Percentiles rank a stretch among this genome's conserved stretches.
These are phyloP conservation scores for Melampsora americana DNA, from an alignment of 1,284 basidiomycete genomes.

Conservation along the genomic window DNA sequence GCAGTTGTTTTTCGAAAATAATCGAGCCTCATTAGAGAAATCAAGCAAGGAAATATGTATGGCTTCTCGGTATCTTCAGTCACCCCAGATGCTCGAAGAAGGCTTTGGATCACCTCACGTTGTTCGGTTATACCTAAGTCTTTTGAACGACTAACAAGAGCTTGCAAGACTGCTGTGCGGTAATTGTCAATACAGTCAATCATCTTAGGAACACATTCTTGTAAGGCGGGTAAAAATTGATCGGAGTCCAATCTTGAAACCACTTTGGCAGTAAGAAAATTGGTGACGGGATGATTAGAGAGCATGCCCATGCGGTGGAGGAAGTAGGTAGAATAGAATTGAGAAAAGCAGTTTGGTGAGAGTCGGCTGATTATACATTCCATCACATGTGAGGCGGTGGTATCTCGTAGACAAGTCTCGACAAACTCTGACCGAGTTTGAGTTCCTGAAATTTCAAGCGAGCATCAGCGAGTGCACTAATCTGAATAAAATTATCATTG, in stretches of 20 bases:
- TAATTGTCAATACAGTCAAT: slow-evolving; percentile 61
- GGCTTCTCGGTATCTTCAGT: slow-evolving; percentile 17
- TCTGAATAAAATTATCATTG: not conserved
- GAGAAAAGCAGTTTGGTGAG: slow-evolving; percentile 64
- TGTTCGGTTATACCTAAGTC: slow-evolving; percentile 1
- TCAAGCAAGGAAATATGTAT: slow-evolving; percentile 36
- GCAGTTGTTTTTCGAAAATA: slow-evolving; percentile 38
- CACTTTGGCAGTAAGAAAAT: slow-evolving; percentile 80
- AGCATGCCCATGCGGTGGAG: slow-evolving; percentile 66
- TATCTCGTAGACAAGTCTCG: slow-evolving; percentile 72
- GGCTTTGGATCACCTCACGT: slow-evolving; percentile 13
- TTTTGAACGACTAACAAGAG: slow-evolving; percentile 66
- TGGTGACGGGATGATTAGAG: slow-evolving; percentile 77
- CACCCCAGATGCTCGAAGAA: slow-evolving; percentile 36
- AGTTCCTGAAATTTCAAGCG: slow-evolving; percentile 38
- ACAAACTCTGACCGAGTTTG: slow-evolving; percentile 66
- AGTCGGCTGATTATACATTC: slow-evolving; percentile 70
- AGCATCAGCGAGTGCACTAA: slow-evolving; percentile 23
- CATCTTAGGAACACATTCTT: slow-evolving; percentile 62
- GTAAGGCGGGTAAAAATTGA: slow-evolving; percentile 63
- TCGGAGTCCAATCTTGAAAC: slow-evolving; percentile 62
- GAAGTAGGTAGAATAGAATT: slow-evolving; percentile 76
- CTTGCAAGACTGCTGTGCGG: slow-evolving; percentile 66
- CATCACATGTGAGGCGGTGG: slow-evolving; percentile 79
- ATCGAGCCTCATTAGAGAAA: slow-evolving; percentile 34